Evolutionary conservation across 768 basidiomycete species (phyloP).

Genomic region (Leccinum ochraceum): DNA sequence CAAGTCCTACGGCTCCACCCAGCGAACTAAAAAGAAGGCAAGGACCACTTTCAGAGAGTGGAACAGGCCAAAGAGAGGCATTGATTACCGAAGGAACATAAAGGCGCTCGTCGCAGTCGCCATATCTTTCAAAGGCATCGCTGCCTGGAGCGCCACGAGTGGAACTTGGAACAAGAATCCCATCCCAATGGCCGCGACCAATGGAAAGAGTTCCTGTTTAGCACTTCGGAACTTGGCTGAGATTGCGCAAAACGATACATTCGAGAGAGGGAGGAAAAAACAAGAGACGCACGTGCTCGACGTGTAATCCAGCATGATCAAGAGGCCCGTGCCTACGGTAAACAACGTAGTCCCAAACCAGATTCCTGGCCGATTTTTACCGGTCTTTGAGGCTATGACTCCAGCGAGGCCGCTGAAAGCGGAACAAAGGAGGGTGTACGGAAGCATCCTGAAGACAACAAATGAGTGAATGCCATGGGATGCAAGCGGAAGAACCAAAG

Average conservation of each 20-base stretch:
- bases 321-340: slow-evolving; percentile 66
- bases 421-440: slow-evolving; percentile 64
- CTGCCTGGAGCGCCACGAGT: slow-evolving; percentile 76
- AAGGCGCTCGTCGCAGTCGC: slow-evolving; percentile 77
- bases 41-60: neutral
- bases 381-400: slow-evolving; percentile 54
- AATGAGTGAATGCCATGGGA: neutral
- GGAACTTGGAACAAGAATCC: slow-evolving; percentile 69
- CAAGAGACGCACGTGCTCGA: slow-evolving; percentile 47
- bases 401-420: slow-evolving; percentile 56
- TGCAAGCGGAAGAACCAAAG: slow-evolving; percentile 39
- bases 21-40: slow-evolving; percentile 45
- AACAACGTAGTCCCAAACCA: slow-evolving; percentile 64
- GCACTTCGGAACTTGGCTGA: slow-evolving; percentile 43
- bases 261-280: neutral
- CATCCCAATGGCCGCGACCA: slow-evolving; percentile 64
- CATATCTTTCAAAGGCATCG: slow-evolving; percentile 87
- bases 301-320: slow-evolving; percentile 62
- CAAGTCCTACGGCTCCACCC: slow-evolving; percentile 73
- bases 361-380: slow-evolving; percentile 59
- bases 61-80: neutral
- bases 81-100: slow-evolving; percentile 59
- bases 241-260: neutral
- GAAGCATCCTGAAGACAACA: slow-evolving; percentile 54
- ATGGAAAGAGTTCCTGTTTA: slow-evolving; percentile 59